These are phyloP conservation scores for Tausonia pullulans DNA, from an alignment of 1,284 basidiomycete genomes.

Conservation along the genomic window DNA sequence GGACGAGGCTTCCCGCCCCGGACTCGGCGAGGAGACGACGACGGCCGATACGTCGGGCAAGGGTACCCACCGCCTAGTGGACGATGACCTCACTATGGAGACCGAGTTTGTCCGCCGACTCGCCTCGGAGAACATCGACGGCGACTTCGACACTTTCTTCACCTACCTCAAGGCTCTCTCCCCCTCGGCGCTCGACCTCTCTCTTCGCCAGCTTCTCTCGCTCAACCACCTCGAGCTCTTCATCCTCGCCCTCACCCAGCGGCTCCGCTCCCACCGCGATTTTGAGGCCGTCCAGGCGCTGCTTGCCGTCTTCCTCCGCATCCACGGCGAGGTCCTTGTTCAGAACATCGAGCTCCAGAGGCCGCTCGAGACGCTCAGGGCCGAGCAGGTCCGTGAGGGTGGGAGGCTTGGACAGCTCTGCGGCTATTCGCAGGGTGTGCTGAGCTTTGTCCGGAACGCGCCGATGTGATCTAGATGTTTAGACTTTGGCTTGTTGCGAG, in stretches of 20 bases:
- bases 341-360: slow-evolving; percentile 50
- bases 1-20: slow-evolving; percentile 47
- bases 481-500: background rate
- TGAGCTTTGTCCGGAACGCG: slow-evolving; percentile 14
- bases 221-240: slow-evolving; percentile 57
- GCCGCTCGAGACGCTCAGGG: slow-evolving; percentile 47
- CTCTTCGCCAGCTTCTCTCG: slow-evolving; percentile 53
- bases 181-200: slow-evolving; percentile 80
- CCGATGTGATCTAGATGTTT: slow-evolving; percentile 4
- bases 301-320: slow-evolving; percentile 67
- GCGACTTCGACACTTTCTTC: slow-evolving; percentile 71
- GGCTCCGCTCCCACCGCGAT: slow-evolving; percentile 69
- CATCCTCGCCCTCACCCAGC: slow-evolving; percentile 57
- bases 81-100: slow-evolving; percentile 43
- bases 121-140: slow-evolving; percentile 44
- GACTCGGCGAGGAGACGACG: slow-evolving; percentile 39
- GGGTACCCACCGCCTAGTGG: slow-evolving; percentile 36
- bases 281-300: slow-evolving; percentile 93
- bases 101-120: slow-evolving; percentile 66
- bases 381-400: slow-evolving; percentile 59
- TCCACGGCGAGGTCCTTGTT: slow-evolving; percentile 73
- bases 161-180: slow-evolving; percentile 73
- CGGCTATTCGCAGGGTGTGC: slow-evolving; percentile 25
- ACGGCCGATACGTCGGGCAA: slow-evolving; percentile 34
- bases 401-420: slow-evolving; percentile 45